phyloP scores from a whole-genome alignment of 2,329 filamentous ascomycete genomes.

The Botrytis squamosa region DNA sequence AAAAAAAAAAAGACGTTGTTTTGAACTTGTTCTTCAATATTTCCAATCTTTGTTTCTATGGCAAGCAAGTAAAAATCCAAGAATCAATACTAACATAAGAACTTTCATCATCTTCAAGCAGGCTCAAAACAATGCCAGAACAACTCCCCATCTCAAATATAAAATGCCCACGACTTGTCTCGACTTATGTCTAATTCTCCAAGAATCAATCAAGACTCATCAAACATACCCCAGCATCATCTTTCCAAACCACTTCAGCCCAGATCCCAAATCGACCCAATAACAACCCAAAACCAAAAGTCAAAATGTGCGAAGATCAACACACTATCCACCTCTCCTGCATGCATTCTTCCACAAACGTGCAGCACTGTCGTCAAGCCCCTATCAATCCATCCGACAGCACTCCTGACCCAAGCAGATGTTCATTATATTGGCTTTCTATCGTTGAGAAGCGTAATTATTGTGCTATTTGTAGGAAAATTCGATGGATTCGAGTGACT shows the following conservation, averaged over 20 bases:
- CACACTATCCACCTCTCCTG: background rate
- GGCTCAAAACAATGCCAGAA: background rate
- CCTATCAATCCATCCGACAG: background rate
- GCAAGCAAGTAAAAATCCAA: accelerated
- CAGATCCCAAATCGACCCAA: background rate
- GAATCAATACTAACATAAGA: background rate
- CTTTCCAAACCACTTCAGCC: background rate
- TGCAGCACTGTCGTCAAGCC: background rate
- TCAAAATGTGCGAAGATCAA: background rate
- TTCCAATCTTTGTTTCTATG: background rate
- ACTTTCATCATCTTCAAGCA: background rate
- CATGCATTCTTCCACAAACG: background rate
- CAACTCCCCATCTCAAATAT: background rate
- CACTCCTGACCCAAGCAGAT: background rate
- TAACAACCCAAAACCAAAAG: background rate
- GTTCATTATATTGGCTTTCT: background rate
- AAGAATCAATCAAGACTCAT: background rate
- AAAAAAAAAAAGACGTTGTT: background rate
- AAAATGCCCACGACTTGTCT: too few relatives aligned
- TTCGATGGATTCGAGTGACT: background rate
- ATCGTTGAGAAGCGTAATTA: background rate
- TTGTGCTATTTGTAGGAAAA: background rate
- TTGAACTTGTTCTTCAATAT: background rate
- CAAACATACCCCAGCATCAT: background rate
- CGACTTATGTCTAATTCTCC: background rate